These are phyloP conservation scores for Amaranthus hypochondriacus DNA, from an alignment of 148 eudicot genomes.

Conservation along the genomic window DNA sequence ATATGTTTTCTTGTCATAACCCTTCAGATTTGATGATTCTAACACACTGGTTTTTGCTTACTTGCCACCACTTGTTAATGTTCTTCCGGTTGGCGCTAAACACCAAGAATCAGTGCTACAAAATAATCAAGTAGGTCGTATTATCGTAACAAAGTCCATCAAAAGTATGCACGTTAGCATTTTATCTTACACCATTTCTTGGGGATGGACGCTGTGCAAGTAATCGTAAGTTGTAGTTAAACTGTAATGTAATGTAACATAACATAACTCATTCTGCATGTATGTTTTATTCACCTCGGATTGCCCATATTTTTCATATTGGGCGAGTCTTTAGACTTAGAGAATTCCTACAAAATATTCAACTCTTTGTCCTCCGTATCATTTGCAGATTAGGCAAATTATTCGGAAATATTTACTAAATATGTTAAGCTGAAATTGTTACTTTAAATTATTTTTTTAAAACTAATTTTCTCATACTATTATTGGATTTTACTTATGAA, in stretches of 20 bases:
- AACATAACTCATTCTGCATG: conserved; percentile 1
- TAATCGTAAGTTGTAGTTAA: conserved; percentile 9
- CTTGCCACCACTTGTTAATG: conserved; percentile 3
- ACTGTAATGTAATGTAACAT: neutral
- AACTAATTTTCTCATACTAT: too few relatives aligned
- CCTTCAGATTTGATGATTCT: conserved; percentile 20
- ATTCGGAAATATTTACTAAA: too few relatives aligned
- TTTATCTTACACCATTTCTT: conserved; percentile 16
- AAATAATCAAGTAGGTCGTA: conserved; percentile 9
- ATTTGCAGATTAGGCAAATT: too few relatives aligned
- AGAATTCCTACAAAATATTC: neutral
- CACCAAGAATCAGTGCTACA: conserved; percentile 9
- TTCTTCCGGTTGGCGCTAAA: conserved; percentile 5
- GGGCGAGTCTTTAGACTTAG: neutral
- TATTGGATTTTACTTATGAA: too few relatives aligned
- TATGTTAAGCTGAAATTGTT: too few relatives aligned
- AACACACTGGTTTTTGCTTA: conserved; percentile 18
- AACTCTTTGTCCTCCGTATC: too few relatives aligned
- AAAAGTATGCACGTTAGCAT: conserved; percentile 7
- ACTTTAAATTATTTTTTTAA: too few relatives aligned
- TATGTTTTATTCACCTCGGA: neutral
- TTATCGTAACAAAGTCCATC: conserved; percentile 8
- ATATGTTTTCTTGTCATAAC: neutral
- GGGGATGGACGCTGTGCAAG: neutral
- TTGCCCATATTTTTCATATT: neutral